Base-by-base conservation (phyloP, 805 yeast genomes). In the Sugiyamaella valdiviana region DNA sequence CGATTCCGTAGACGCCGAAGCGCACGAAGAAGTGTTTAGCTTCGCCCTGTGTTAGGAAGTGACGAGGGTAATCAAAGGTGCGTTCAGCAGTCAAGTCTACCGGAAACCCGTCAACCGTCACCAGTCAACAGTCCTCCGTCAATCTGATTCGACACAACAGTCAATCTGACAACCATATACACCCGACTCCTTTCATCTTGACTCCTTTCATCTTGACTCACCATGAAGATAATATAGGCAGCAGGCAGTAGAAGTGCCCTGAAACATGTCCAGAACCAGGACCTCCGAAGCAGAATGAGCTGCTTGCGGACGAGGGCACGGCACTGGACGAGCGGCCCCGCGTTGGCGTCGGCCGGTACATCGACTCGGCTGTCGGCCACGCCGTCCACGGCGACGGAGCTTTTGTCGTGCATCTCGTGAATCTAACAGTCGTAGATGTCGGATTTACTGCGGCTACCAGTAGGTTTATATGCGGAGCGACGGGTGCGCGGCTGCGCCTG, bases 201-300 rank as follows among this genome's bases (percentile, higher is more conserved):
- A 32, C 10, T 3, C 19, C 9, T 19, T 16, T 5, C 17, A 12
- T 20, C 2, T 36, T 14, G 15, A 51, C 62, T 39, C 45, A 62
- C 66, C 63, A 65, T 55, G 26, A 64, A 61, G 46, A 63, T 54
- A 44, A 63, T 58, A 39, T 55, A 64, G 6, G 62, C 66, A 7
- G 65, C 52, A 1, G 69, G 69, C 12, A 65, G 49, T 4, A 62
- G 37, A 22, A 61, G 54, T 1, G 67, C 57, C 42, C 69, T 52
- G 50, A 65, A 60, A 14, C 61, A 23, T 7, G 65, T 63, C 63
- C 63, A 61, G 50, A 56, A 57, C 66, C 65, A 63, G 12, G 57
- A 46, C 32, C 67, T 46, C 26, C 52, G 20, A 6, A 51, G 24
- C 16, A 51, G 44, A 15, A 53, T 14, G 17, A 47, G 22, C 21